These are phyloP conservation scores for Penicillium coprophilum DNA, from an alignment of 495 filamentous ascomycete species.

Conservation along the genomic window DNA sequence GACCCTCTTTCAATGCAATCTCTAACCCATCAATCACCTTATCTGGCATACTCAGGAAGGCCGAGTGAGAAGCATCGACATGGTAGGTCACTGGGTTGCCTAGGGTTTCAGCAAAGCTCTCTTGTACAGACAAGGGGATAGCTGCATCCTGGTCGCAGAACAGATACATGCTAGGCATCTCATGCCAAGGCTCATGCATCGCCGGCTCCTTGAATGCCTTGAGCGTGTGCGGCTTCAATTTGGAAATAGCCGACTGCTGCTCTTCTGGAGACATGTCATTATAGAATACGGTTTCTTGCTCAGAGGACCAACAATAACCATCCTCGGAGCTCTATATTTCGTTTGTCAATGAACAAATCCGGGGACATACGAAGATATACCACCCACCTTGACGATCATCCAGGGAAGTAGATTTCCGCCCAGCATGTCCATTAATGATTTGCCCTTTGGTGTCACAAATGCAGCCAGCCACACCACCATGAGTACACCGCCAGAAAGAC, in stretches of 20 bases:
- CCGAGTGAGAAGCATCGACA: conserved; percentile 20
- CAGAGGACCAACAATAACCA: conserved; percentile 19
- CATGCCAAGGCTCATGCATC: conserved; percentile 46
- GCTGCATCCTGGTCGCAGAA: conserved; percentile 46
- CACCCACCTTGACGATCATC: conserved; percentile 21
- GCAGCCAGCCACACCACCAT: conserved; percentile 40
- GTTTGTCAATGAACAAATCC: neutral
- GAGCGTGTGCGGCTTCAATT: conserved; percentile 20
- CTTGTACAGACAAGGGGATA: conserved; percentile 37
- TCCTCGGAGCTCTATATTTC: conserved; percentile 10
- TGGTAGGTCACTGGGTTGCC: conserved; percentile 15
- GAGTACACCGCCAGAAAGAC: conserved; percentile 40
- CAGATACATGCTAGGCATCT: conserved; percentile 48
- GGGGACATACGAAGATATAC: neutral
- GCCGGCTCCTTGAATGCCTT: conserved; percentile 19
- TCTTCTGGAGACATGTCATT: conserved; percentile 27
- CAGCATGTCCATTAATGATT: conserved; percentile 21
- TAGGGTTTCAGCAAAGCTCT: conserved; percentile 21
- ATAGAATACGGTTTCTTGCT: conserved; percentile 20
- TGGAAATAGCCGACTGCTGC: conserved; percentile 19
- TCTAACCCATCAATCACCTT: conserved; percentile 20
- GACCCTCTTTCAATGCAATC: conserved; percentile 12
- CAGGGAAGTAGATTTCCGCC: conserved; percentile 24
- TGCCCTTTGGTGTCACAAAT: conserved; percentile 32
- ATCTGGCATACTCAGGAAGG: conserved; percentile 27